A percentile compares a stretch with the other conserved stretches of the same genome.
These are phyloP conservation scores for Ceratorhiza oryzae-sativae DNA, from an alignment of 1,284 basidiomycete species.

Conservation along the genomic window DNA sequence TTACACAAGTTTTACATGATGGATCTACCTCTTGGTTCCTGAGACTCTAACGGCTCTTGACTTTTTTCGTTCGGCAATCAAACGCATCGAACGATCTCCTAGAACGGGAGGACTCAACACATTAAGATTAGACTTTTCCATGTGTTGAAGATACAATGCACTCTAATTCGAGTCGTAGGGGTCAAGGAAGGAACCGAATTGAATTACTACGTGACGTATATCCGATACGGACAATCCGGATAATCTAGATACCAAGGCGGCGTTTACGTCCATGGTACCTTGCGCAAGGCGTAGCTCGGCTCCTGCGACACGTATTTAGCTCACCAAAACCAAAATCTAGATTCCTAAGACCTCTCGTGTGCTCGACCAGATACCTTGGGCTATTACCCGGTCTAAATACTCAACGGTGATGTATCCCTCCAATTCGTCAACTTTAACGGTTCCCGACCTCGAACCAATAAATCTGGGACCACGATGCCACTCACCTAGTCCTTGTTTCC, in stretches of 20 bases:
- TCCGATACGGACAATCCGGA: not conserved
- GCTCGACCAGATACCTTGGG: not conserved
- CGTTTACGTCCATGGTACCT: not conserved
- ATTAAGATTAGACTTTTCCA: too few relatives aligned
- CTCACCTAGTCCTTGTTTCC: not conserved
- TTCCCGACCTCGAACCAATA: not conserved
- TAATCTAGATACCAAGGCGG: too few relatives aligned
- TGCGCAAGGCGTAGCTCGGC: not conserved
- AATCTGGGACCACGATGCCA: not conserved
- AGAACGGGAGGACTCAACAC: too few relatives aligned
- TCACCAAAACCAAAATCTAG: not conserved
- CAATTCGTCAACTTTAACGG: not conserved
- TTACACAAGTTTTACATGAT: too few relatives aligned
- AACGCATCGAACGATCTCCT: too few relatives aligned
- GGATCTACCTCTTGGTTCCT: too few relatives aligned
- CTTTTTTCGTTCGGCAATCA: not conserved
- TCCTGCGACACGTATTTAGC: not conserved
- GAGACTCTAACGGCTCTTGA: too few relatives aligned
- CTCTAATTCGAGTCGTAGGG: not conserved
- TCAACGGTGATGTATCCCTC: not conserved
- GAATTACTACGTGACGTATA: not conserved
- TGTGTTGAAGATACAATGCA: too few relatives aligned
- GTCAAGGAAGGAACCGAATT: not conserved
- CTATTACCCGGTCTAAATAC: not conserved
- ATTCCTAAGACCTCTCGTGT: not conserved